These are phyloP conservation scores for Cucurbitaria berberidis DNA, from an alignment of 2,329 filamentous ascomycete genomes.

Conservation along the genomic window DNA sequence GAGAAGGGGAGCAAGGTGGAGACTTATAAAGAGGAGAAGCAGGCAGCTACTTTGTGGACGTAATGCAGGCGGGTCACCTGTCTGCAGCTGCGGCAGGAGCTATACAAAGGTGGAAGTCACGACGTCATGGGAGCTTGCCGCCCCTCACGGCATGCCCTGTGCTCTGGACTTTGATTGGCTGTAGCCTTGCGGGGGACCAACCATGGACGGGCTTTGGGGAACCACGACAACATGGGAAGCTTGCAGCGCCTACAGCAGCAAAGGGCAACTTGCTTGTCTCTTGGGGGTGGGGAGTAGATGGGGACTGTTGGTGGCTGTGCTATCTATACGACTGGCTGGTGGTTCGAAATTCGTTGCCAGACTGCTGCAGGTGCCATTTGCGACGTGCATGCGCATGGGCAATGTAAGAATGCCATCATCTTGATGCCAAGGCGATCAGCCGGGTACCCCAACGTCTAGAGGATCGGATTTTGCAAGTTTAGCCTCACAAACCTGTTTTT, in stretches of 20 bases:
- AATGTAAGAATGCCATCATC: conserved; percentile 8
- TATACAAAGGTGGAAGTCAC: conserved; percentile 32
- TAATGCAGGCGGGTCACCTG: conserved; percentile 35
- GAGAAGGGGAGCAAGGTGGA: conserved; percentile 10
- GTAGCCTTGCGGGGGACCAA: conserved; percentile 3
- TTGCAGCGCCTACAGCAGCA: no score
- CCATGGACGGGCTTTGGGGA: no score
- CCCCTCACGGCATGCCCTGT: conserved; percentile 32
- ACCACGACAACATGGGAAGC: not conserved
- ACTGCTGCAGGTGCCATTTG: not conserved
- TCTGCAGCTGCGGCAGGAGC: conserved; percentile 31
- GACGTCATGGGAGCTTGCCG: conserved; percentile 28
- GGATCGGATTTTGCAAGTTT: conserved; percentile 6
- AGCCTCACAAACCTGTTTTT: conserved; percentile 26
- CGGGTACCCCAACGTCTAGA: conserved; percentile 20
- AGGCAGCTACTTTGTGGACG: conserved; percentile 25
- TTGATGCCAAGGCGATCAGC: conserved; percentile 11
- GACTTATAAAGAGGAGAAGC: conserved; percentile 32
- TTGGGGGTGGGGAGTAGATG: no score
- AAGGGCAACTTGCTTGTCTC: no score
- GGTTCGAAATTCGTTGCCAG: no score
- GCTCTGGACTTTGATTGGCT: conserved; percentile 22
- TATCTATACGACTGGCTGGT: no score
- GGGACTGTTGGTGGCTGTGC: no score
- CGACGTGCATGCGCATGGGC: not conserved